These are phyloP conservation scores for Beta lomatogona DNA, from an alignment of 179 eudicot genomes.

Conservation along the genomic window DNA sequence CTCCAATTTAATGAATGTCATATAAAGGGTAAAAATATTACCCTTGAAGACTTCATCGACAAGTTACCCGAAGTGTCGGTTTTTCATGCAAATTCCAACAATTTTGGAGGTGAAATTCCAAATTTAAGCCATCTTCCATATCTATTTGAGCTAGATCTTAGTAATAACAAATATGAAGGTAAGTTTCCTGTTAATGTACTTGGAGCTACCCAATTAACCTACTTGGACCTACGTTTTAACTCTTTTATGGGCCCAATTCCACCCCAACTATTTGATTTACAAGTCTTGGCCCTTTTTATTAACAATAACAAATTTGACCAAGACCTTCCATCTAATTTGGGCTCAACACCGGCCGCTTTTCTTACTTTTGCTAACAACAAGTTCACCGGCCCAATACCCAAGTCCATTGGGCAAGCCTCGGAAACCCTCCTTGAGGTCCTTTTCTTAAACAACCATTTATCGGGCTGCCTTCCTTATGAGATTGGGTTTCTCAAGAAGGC, in stretches of 20 bases:
- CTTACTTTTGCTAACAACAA: constrained; percentile 48
- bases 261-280: constrained; percentile 31
- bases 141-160: constrained; percentile 49
- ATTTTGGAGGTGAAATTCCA: constrained; percentile 40
- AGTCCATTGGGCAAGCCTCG: constrained; percentile 33
- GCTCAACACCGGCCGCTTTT: constrained; percentile 36
- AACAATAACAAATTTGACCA: constrained; percentile 47
- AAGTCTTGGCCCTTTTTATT: constrained; percentile 37
- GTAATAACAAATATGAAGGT: constrained; percentile 39
- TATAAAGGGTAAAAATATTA: constrained; percentile 30
- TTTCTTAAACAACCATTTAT: constrained; percentile 40
- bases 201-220: constrained; percentile 28
- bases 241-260: constrained; percentile 43
- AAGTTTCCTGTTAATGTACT: constrained; percentile 35
- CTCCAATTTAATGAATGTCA: constrained; percentile 34
- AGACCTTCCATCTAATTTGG: constrained; percentile 37
- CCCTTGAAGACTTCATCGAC: constrained; percentile 29
- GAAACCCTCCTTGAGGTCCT: constrained; percentile 42
- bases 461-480: constrained; percentile 58
- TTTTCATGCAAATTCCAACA: constrained; percentile 51
- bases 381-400: constrained; percentile 48
- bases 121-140: constrained; percentile 20
- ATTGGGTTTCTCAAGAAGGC: constrained; percentile 41
- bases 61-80: constrained; percentile 37
- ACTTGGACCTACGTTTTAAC: constrained; percentile 54